Percentiles rank a stretch among this genome's conserved stretches.
Conservation (phyloP, 306 rosid species). For the Cucumis melo region DNA sequence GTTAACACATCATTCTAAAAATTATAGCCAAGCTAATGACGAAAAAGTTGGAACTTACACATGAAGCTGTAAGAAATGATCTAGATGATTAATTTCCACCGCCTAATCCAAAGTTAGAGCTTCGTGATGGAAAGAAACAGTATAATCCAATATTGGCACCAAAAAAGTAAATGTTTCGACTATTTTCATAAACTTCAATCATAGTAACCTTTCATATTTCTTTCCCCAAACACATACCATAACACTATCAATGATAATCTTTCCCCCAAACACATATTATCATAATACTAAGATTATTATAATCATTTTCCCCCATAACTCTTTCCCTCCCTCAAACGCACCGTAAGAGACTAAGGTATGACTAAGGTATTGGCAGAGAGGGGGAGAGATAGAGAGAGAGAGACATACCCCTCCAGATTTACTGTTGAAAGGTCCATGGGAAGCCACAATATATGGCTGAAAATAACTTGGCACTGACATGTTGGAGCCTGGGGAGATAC, state of each 20-base stretch:
- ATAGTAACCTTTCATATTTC: too few species aligned
- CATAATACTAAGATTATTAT: too few species aligned
- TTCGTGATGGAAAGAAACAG: not conserved
- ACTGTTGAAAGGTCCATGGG: conserved; percentile 82
- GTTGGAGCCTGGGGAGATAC: conserved; percentile 68
- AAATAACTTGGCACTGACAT: conserved; percentile 81
- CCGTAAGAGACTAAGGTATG: too few species aligned
- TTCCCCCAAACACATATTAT: too few species aligned
- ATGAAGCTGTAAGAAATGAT: not conserved
- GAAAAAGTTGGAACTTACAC: not conserved
- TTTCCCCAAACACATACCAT: too few species aligned
- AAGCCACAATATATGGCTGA: conserved; percentile 84
- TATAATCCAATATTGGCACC: not conserved
- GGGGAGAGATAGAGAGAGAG: not conserved
- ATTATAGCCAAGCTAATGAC: not conserved
- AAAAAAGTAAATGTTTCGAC: not conserved
- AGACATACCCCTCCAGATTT: conserved; percentile 78
- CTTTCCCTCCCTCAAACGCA: too few species aligned
- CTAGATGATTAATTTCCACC: not conserved
- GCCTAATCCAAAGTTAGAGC: not conserved
- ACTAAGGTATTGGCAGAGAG: not conserved
- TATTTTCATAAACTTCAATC: not conserved
- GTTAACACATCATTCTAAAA: not conserved
- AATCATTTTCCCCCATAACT: too few species aligned
- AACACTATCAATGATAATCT: too few species aligned